phyloP scores from a whole-genome alignment of 345 rosid genomes.

The Sapria himalayana region DNA sequence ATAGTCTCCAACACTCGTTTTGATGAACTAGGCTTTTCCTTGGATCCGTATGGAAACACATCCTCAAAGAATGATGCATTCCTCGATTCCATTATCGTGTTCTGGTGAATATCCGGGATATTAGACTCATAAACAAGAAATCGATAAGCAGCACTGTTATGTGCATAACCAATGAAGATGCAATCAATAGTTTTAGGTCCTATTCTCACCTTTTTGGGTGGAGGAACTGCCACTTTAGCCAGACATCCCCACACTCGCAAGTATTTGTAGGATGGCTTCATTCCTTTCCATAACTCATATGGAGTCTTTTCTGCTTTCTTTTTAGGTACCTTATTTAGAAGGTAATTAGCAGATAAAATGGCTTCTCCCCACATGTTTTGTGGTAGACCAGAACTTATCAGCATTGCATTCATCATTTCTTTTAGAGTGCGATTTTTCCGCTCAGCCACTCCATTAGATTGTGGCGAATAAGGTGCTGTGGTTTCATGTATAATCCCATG shows the following conservation, averaged over 20 bases:
- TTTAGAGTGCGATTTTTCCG: not conserved
- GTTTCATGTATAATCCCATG: not conserved
- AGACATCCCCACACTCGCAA: not conserved
- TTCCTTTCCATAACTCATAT: not conserved
- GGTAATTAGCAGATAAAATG: not conserved
- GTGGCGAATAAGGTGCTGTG: not conserved
- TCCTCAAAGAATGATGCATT: slow-evolving; percentile 1
- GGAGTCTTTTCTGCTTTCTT: not conserved
- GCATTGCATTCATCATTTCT: not conserved
- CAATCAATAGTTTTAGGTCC: not conserved
- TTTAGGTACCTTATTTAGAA: not conserved
- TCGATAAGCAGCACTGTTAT: not conserved
- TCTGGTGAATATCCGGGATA: not conserved
- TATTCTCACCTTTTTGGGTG: not conserved
- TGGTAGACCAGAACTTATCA: not conserved
- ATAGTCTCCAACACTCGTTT: not conserved
- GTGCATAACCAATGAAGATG: not conserved
- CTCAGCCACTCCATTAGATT: not conserved
- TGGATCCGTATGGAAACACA: not conserved
- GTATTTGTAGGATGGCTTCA: not conserved
- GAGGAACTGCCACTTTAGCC: not conserved
- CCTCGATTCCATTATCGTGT: slow-evolving; percentile 3
- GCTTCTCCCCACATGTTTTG: slow-evolving; percentile 4
- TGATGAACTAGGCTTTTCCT: not conserved
- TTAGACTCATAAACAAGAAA: slow-evolving; percentile 2